A percentile compares a stretch with the other conserved stretches of the same genome.
Conservation (phyloP, 306 rosid species). For the Rosa rugosa region DNA sequence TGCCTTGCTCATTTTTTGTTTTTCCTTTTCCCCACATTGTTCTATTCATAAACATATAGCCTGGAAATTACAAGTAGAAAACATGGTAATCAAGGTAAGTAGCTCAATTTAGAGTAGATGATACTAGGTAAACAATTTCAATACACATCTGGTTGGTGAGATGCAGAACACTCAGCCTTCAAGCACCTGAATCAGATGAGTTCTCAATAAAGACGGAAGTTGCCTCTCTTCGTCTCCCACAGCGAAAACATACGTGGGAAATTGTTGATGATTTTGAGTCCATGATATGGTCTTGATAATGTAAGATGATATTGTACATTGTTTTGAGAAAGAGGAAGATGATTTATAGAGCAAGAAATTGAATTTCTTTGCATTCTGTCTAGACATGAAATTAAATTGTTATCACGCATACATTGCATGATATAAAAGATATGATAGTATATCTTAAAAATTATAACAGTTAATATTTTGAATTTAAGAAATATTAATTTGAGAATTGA, state of each 20-base stretch:
- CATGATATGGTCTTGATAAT: not conserved
- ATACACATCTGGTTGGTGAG: not conserved
- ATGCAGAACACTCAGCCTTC: not conserved
- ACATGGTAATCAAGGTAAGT: not conserved
- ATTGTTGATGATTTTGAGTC: not conserved
- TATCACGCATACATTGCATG: no score
- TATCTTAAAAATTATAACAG: no score
- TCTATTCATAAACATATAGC: not conserved
- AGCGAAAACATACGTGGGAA: not conserved
- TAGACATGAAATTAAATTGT: no score
- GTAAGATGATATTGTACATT: not conserved
- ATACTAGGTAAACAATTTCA: no score
- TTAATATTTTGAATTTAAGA: no score
- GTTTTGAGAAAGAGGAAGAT: not conserved
- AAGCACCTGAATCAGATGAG: not conserved
- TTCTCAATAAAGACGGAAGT: not conserved
- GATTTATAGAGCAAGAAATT: no score
- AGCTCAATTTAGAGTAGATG: not conserved
- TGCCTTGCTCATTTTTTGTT: not conserved
- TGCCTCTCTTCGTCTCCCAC: not conserved
- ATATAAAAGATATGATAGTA: no score
- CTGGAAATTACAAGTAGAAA: not conserved
- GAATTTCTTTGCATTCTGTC: no score
- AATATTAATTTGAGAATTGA: no score
- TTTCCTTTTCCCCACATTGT: no score